Evolutionary conservation across 2,329 filamentous ascomycete genomes (phyloP).

Genomic region (Sphaerostilbella broomeana): DNA sequence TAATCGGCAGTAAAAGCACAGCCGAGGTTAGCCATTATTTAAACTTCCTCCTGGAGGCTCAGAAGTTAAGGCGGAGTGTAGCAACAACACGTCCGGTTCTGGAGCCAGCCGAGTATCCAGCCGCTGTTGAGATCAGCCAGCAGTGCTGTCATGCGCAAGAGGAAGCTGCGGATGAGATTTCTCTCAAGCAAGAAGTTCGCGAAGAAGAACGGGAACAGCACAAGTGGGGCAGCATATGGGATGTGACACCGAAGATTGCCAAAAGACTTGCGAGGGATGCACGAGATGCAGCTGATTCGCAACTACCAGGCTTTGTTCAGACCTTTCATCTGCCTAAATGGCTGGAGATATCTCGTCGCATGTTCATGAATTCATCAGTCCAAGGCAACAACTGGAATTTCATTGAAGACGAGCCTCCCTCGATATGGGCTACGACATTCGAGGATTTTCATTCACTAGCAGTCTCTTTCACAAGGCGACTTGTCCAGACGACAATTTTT

Average conservation of each 20-base stretch:
- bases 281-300: conserved; percentile 15
- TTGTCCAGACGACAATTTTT: conserved; percentile 64
- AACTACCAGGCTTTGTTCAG: conserved; percentile 41
- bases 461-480: conserved; percentile 59
- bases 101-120: conserved; percentile 53
- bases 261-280: conserved; percentile 21
- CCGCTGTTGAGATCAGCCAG: conserved; percentile 64
- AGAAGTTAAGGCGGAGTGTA: conserved; percentile 35
- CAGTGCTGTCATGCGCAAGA: conserved; percentile 63
- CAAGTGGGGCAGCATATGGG: conserved; percentile 59
- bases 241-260: conserved; percentile 45
- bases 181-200: conserved; percentile 54
- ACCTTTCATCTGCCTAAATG: conserved; percentile 56
- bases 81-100: conserved; percentile 28
- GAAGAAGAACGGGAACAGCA: conserved; percentile 54
- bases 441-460: conserved; percentile 66
- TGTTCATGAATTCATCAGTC: conserved; percentile 70
- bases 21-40: conserved; percentile 69
- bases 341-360: conserved; percentile 54
- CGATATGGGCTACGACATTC: conserved; percentile 69
- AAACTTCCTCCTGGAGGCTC: conserved; percentile 48
- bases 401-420: conserved; percentile 55
- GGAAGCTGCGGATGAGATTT: conserved; percentile 58
- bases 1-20: conserved; percentile 64
- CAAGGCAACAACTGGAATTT: conserved; percentile 62